Conservation (phyloP, 2,329 filamentous ascomycete genomes). For the Coniochaeta prunicola region DNA sequence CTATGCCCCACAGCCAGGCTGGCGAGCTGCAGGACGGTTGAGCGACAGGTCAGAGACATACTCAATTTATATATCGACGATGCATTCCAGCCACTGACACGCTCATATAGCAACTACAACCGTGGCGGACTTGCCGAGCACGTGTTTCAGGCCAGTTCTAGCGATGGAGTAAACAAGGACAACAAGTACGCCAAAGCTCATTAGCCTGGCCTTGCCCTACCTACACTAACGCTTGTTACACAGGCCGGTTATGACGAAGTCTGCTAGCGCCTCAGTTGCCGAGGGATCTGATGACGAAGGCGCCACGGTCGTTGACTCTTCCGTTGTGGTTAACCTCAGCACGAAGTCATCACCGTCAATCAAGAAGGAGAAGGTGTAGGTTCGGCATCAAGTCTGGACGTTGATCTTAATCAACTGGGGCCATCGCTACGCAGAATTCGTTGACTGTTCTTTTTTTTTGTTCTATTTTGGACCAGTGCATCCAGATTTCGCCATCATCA, state of each 20-base stretch:
- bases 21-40: conserved; percentile 12
- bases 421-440: neutral
- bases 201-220: neutral
- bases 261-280: neutral
- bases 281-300: conserved; percentile 42
- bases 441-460: neutral
- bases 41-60: conserved; percentile 15
- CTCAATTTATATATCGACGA: neutral
- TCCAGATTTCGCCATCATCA: neutral
- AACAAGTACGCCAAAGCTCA: neutral
- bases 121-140: neutral
- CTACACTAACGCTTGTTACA: neutral
- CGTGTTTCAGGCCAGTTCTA: neutral
- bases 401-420: neutral
- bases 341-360: conserved; percentile 43
- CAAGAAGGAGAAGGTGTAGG: conserved; percentile 32
- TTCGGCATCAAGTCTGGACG: neutral
- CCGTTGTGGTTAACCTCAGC: conserved; percentile 33
- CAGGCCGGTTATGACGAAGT: neutral
- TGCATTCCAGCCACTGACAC: neutral
- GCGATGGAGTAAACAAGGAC: neutral
- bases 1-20: conserved; percentile 12
- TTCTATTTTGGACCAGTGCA: neutral
- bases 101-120: neutral
- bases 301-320: conserved; percentile 46